Percentiles rank a stretch among this genome's conserved stretches.
Conservation (phyloP, 805 yeast species). For the Aciculoconidium aculeatum region DNA sequence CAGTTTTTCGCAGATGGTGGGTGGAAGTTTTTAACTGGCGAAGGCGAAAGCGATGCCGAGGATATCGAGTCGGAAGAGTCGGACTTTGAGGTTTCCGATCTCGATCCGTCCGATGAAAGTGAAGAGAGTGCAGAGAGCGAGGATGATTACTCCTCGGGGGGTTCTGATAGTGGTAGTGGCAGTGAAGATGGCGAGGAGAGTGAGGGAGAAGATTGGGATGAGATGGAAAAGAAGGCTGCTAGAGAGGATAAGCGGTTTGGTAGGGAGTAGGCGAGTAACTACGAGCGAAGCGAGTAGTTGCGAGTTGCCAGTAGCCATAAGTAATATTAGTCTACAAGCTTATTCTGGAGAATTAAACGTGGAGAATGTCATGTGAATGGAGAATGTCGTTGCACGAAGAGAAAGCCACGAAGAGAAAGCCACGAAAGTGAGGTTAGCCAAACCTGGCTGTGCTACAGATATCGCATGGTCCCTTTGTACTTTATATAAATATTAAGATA, state of each 20-base stretch:
- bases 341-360: slow-evolving; percentile 1
- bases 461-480: no score
- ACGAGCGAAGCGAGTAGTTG: no score
- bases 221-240: slow-evolving; percentile 53
- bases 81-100: slow-evolving; percentile 63
- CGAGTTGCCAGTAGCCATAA: no score
- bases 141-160: slow-evolving; percentile 35
- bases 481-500: no score
- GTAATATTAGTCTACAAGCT: no score
- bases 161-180: slow-evolving; percentile 27
- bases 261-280: slow-evolving; percentile 19
- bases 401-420: no score
- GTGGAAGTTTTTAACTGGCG: slow-evolving; percentile 90
- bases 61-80: slow-evolving; percentile 64
- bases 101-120: slow-evolving; percentile 57
- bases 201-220: slow-evolving; percentile 54
- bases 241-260: slow-evolving; percentile 33
- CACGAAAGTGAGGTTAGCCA: no score
- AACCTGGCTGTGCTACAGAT: no score
- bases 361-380: not conserved
- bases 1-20: slow-evolving; percentile 93
- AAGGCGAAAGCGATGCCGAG: slow-evolving; percentile 65
- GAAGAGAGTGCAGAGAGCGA: slow-evolving; percentile 49
- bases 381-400: no score
- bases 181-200: slow-evolving; percentile 33